A percentile compares a stretch with the other conserved stretches of the same genome.
These are phyloP conservation scores for Pichia eremophila DNA, from an alignment of 805 yeast genomes.

Conservation along the genomic window DNA sequence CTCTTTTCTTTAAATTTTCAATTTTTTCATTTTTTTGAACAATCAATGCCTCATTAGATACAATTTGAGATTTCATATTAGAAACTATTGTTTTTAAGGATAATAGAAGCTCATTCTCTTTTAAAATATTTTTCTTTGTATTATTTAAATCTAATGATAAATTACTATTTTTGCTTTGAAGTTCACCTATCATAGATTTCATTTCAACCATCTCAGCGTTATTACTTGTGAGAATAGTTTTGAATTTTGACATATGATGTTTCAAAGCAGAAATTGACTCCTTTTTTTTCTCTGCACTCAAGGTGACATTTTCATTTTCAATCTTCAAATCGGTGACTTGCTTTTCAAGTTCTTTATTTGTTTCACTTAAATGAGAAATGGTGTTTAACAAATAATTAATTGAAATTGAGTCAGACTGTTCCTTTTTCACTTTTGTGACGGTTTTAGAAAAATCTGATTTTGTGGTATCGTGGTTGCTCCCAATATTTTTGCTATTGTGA, in stretches of 20 bases:
- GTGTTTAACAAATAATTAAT: slow-evolving; percentile 16
- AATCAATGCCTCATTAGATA: slow-evolving; percentile 6
- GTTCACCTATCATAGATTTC: slow-evolving; percentile 2
- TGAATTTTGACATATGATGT: slow-evolving; percentile 2
- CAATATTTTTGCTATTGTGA: neutral
- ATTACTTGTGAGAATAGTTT: slow-evolving; percentile 1
- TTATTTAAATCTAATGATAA: slow-evolving; percentile 7
- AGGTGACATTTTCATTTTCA: slow-evolving; percentile 5
- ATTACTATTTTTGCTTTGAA: slow-evolving; percentile 1
- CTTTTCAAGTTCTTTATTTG: slow-evolving; percentile 7
- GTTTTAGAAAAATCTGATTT: neutral
- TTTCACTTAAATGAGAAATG: slow-evolving; percentile 9
- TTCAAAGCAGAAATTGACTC: slow-evolving; percentile 8
- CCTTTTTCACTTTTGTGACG: neutral
- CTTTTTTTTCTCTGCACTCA: slow-evolving; percentile 3
- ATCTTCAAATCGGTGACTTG: slow-evolving; percentile 4
- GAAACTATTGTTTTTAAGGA: slow-evolving; percentile 9
- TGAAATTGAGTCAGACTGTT: slow-evolving; percentile 7
- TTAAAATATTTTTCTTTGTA: slow-evolving; percentile 4
- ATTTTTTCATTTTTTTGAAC: slow-evolving; percentile 18
- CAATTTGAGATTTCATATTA: slow-evolving; percentile 11
- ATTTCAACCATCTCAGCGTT: slow-evolving; percentile 4
- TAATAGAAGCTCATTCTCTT: slow-evolving; percentile 7
- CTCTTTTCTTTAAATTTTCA: slow-evolving; percentile 25
- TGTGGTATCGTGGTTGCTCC: too few relatives aligned